A percentile compares a stretch with the other conserved stretches of the same genome.
Conservation (phyloP, 2,329 filamentous ascomycete species). For the Macrophomina tecta region DNA sequence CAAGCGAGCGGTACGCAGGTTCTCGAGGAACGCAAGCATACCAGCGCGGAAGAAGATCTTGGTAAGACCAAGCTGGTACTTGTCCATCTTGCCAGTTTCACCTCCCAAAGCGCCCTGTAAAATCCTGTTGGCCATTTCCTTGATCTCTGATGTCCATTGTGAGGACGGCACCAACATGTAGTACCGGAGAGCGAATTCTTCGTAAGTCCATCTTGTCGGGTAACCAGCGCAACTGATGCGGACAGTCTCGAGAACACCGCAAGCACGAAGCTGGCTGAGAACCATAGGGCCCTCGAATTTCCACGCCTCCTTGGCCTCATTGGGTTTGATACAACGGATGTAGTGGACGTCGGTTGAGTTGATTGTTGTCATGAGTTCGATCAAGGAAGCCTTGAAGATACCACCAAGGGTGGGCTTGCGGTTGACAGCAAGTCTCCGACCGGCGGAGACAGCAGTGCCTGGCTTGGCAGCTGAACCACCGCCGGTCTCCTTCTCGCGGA, state of each 20-base stretch:
- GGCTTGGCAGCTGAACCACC: conserved; percentile 73
- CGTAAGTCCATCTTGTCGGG: conserved; percentile 97
- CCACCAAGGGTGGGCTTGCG: conserved; percentile 96
- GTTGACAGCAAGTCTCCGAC: conserved; percentile 89
- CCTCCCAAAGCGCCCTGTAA: conserved; percentile 79
- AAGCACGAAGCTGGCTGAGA: conserved; percentile 92
- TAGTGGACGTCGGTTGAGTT: conserved; percentile 98
- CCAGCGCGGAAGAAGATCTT: conserved; percentile 99
- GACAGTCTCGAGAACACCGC: conserved; percentile 97
- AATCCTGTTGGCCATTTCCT: conserved; percentile 92
- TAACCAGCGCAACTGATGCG: conserved; percentile 97
- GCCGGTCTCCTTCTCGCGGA: conserved; percentile 83
- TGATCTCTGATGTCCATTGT: conserved; percentile 92
- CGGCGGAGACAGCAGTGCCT: conserved; percentile 64
- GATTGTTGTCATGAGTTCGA: conserved; percentile 97
- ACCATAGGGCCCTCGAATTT: conserved; percentile 99
- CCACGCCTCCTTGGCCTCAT: conserved; percentile 95
- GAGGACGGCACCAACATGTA: conserved; percentile 95
- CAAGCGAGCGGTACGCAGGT: conserved; percentile 84
- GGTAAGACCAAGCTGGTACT: conserved; percentile 95
- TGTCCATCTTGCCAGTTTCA: conserved; percentile 65
- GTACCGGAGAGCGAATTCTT: conserved; percentile 96
- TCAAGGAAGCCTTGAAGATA: conserved; percentile 97
- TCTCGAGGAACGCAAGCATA: conserved; percentile 98
- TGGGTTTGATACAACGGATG: conserved; percentile 98